Evolutionary conservation across 495 filamentous ascomycete genomes (phyloP).

Genomic region (Aspergillus carlsbadensis): DNA sequence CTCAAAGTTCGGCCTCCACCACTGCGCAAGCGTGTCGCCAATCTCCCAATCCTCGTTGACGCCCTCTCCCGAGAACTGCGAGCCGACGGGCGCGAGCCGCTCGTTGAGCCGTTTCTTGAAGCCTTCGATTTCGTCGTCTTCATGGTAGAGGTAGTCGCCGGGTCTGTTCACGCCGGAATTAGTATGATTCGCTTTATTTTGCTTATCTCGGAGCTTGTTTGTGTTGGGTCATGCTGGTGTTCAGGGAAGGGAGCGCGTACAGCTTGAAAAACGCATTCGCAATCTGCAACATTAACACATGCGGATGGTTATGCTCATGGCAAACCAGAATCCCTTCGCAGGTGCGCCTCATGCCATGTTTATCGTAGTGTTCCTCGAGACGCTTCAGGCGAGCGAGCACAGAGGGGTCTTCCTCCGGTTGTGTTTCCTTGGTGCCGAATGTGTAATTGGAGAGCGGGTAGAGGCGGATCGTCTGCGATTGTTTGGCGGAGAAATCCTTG

Average conservation of each 20-base stretch:
- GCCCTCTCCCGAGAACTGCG: conserved; percentile 81
- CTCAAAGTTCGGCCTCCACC: conserved; percentile 99
- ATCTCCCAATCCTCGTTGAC: conserved; percentile 91
- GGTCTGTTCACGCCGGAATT: conserved; percentile 50
- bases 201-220: not conserved
- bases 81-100: conserved; percentile 85
- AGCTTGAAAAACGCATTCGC: conserved; percentile 99
- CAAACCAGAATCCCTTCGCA: conserved; percentile 96
- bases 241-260: conserved; percentile 35
- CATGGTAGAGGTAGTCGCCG: conserved; percentile 88
- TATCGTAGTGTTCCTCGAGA: conserved; percentile 88
- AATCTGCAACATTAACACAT: conserved; percentile 97
- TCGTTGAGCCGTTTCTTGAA: conserved; percentile 93
- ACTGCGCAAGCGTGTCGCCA: conserved; percentile 90
- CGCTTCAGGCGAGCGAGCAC: conserved; percentile 89
- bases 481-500: conserved; percentile 79
- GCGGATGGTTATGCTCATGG: conserved; percentile 98
- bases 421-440: conserved; percentile 95
- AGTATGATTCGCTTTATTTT: not conserved
- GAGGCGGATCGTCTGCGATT: conserved; percentile 86
- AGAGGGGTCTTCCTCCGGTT: conserved; percentile 96
- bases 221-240: not conserved
- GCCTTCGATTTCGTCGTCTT: conserved; percentile 87
- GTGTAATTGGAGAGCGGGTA: conserved; percentile 98
- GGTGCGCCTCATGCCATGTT: conserved; percentile 92